Conservation (phyloP, 306 rosid genomes). For the Cucumis hystrix region DNA sequence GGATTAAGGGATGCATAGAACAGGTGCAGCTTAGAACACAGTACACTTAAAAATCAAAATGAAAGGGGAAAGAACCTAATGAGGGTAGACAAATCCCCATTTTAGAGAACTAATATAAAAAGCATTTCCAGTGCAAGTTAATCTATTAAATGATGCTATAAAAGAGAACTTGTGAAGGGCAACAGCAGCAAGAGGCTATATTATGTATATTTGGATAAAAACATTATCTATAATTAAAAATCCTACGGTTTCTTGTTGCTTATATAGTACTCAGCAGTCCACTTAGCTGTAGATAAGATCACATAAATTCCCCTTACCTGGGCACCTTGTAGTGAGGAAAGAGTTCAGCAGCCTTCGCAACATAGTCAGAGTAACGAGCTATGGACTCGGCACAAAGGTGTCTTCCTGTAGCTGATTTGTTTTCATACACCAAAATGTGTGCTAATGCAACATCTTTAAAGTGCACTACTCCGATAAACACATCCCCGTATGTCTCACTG, state of each 20-base stretch:
- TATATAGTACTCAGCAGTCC: not conserved
- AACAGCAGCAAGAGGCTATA: not conserved
- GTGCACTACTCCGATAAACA: constrained; percentile 63
- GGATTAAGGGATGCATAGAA: too few relatives aligned
- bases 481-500: constrained; percentile 48
- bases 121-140: not conserved
- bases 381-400: constrained; percentile 70
- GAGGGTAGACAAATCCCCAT: not conserved
- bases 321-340: constrained; percentile 65
- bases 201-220: not conserved
- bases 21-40: too few relatives aligned
- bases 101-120: not conserved
- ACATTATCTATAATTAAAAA: not conserved
- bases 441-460: constrained; percentile 89
- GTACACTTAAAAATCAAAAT: not conserved
- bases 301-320: constrained; percentile 29
- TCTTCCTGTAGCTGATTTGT: constrained; percentile 67
- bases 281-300: not conserved
- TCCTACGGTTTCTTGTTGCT: not conserved
- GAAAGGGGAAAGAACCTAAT: not conserved
- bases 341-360: constrained; percentile 63
- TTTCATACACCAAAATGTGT: constrained; percentile 74
- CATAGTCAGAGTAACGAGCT: constrained; percentile 74
- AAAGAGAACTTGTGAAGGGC: not conserved
- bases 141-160: not conserved